Evolutionary conservation across 108 stramenopile species (phyloP), one percentile per base, ranked within the genome.

Genomic region (Pseudonitzschia multiseries): DNA sequence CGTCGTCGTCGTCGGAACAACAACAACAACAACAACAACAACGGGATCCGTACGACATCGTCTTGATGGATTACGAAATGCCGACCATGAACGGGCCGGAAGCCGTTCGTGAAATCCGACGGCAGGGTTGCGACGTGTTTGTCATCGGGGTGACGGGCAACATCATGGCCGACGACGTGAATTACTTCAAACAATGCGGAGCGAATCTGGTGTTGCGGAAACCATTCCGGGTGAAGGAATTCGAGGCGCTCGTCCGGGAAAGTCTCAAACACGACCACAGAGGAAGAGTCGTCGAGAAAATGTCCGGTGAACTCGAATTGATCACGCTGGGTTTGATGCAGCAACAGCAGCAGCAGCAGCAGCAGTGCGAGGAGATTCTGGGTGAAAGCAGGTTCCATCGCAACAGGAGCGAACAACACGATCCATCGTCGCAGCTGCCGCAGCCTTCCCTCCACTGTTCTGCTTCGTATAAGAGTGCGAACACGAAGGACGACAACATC

Each of bases 91-190:
- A 63, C 29, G 71, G 71, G 29, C 71, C 71, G 48, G 54, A 65
- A 22, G 64, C 64, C 17, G 64, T 44, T 18, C 18, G 21, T 4
- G 12, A 57, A 31, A 82, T 82, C 22, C 69, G 82, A n/a, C 22
- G 50, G 18, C 21, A 79, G 70, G 82, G 73, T 8, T 64, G 40
- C 43, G 75, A 76, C 27, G 70, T 50, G n/a, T 64, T 33, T 14
- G 79, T 83, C 33, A 42, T 83, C 31, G 82, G 82, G 10, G 50
- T 83, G 15, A 79, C 82, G 6, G 82, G 82, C 14, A 83, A 83
- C 32, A 41, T 75, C 10, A 63, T 83, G 29, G 42, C 53, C 40
- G 82, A 83, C 17, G 82, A 83, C 43, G 75, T 83, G 17, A 32
- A 42, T 4, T 63, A 71, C 60, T 83, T 79, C 70, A 21, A 31